phyloP scores from a whole-genome alignment of 2,329 filamentous ascomycete genomes.

The Colletotrichum abscissum region DNA sequence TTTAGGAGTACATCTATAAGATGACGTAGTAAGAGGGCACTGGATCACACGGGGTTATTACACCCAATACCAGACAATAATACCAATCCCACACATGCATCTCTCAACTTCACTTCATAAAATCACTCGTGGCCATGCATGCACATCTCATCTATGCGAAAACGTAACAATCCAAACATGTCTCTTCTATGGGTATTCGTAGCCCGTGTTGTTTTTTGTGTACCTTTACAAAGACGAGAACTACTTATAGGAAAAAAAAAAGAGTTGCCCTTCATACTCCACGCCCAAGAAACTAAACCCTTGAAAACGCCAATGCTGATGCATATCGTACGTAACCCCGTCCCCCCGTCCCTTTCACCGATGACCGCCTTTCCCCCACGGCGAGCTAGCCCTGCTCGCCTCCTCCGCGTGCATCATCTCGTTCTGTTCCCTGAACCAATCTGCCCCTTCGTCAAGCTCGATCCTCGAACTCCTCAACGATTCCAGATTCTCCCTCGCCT shows the following conservation, averaged over 20 bases:
- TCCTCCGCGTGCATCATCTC: conserved; percentile 54
- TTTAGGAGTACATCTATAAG: not conserved
- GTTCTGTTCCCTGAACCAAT: conserved; percentile 60
- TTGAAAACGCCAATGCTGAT: conserved; percentile 33
- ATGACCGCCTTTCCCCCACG: conserved; percentile 44
- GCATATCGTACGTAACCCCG: conserved; percentile 3
- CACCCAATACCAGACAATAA: not conserved
- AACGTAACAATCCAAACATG: conserved; percentile 15
- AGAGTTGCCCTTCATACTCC: conserved; percentile 32
- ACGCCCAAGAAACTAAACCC: conserved; percentile 24
- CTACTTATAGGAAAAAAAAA: conserved; percentile 28
- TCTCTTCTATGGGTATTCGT: conserved; percentile 31
- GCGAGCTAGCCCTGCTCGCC: conserved; percentile 47
- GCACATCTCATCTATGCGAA: not conserved
- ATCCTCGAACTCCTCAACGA: conserved; percentile 53
- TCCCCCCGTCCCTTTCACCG: not conserved
- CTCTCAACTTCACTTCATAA: not conserved
- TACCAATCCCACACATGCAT: not conserved
- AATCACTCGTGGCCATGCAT: not conserved
- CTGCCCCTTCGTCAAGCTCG: conserved; percentile 58
- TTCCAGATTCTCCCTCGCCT: conserved; percentile 49
- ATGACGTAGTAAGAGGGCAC: not conserved
- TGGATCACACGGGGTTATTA: not conserved
- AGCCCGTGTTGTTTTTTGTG: conserved; percentile 14
- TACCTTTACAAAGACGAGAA: no score